Evolutionary conservation across 805 yeast species (phyloP), one percentile per base, ranked within the genome.

Genomic region (Ogataea pilisensis): DNA sequence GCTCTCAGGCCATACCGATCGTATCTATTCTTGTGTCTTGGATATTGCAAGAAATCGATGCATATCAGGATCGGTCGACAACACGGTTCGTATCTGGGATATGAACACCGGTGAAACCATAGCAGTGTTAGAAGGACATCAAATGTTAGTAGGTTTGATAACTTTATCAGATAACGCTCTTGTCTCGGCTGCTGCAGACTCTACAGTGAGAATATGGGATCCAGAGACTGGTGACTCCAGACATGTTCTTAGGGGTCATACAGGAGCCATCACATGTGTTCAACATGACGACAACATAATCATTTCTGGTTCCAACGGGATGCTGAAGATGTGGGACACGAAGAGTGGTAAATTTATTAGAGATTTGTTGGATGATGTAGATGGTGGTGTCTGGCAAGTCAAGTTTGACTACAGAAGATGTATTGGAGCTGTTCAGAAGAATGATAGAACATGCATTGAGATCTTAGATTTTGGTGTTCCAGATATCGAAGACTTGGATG

Each of bases 181-280:
- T 11, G 95, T 91, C 2, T 84, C 95, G 34, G 99, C 96, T 0
- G 98, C 97, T 2, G 98, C 98, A 0, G 99, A 93, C 61, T 78
- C 93, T 3, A 82, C 96, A 0, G 70, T 93, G 31, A 73, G 97
- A 38, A 82, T 91, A 2, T 93, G 99, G 99, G 85, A 93, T 57
- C 93, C 96, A 2, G 77, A 77, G 21, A 75, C 81, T 8, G 89
- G 86, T 22, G 73, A 73, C 17, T 77, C 85, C 31, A 68, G 70
- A 37, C 77, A 78, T 55, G 77, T 84, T 36, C 74, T 89, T 43
- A 82, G 85, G 39, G 95, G 96, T 25, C 91, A 89, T 61, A 75
- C 80, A 21, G 77, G 80, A 12, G 95, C 98, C 0, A 90, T 93
- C 35, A 89, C 98, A 0, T 91, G 98, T 45, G 89, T 93, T 60